Evolutionary conservation across 768 basidiomycete species (phyloP).

Genomic region (Leccinum longicurvipes): DNA sequence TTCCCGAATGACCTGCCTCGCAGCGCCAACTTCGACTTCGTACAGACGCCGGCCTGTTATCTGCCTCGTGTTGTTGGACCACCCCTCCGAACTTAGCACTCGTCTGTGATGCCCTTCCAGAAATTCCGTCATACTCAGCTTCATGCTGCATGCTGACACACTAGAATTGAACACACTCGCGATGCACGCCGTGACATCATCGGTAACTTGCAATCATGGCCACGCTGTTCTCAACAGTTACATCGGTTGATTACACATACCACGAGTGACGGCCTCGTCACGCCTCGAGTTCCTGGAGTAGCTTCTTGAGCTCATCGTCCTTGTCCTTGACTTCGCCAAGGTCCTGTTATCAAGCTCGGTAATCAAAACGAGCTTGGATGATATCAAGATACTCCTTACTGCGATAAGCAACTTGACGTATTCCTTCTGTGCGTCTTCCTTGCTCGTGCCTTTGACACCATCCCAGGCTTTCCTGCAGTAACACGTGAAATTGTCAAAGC

Average conservation of each 20-base stretch:
- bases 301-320: constrained; percentile 48
- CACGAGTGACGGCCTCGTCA: constrained; percentile 7
- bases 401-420: constrained; percentile 76
- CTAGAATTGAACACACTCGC: neutral
- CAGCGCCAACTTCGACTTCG: constrained; percentile 13
- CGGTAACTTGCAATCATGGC: neutral
- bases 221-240: neutral
- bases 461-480: constrained; percentile 82
- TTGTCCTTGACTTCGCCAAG: constrained; percentile 46
- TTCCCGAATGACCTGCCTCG: constrained; percentile 22
- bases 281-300: constrained; percentile 60
- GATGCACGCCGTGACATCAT: constrained; percentile 7
- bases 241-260: constrained; percentile 1
- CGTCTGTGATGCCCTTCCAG: neutral
- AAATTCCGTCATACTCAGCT: neutral
- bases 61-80: constrained; percentile 23
- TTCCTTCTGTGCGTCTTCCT: constrained; percentile 65
- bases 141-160: neutral
- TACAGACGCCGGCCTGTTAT: constrained; percentile 29
- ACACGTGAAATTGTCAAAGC: neutral
- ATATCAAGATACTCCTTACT: constrained; percentile 40
- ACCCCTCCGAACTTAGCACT: neutral
- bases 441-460: constrained; percentile 60
- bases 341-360: constrained; percentile 40
- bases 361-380: neutral